Conservation (phyloP, 768 basidiomycete genomes). For the Auriscalpium orientale region DNA sequence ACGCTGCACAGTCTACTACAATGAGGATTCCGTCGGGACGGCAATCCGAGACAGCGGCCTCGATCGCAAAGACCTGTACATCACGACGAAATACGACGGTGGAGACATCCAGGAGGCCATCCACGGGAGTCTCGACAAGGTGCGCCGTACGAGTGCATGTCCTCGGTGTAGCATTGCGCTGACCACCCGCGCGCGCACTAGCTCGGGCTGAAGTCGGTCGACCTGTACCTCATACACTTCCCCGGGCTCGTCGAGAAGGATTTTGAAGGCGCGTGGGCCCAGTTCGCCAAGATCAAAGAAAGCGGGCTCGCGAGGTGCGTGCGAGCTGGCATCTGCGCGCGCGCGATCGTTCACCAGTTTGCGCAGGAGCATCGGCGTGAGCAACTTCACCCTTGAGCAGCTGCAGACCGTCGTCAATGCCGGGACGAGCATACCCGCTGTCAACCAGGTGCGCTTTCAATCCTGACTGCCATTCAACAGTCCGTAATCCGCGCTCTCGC, state of each 20-base stretch:
- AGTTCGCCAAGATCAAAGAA: constrained; percentile 47
- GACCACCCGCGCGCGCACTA: constrained; percentile 17
- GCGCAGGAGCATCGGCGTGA: constrained; percentile 63
- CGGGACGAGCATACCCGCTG: constrained; percentile 52
- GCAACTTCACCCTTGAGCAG: constrained; percentile 51
- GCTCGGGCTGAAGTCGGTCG: constrained; percentile 55
- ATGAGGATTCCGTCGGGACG: constrained; percentile 29
- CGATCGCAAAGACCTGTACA: constrained; percentile 26
- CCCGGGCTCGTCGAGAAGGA: constrained; percentile 29
- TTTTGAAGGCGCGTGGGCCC: constrained; percentile 40
- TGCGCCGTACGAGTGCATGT: constrained; percentile 16
- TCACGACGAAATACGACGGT: constrained; percentile 41
- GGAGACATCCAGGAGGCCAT: constrained; percentile 32
- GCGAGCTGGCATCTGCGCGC: not conserved
- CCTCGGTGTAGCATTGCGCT: not conserved
- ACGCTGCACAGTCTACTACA: constrained; percentile 24
- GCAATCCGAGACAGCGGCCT: constrained; percentile 31
- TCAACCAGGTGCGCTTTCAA: constrained; percentile 51
- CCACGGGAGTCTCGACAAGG: constrained; percentile 43
- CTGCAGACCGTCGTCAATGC: constrained; percentile 44
- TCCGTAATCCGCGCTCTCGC: not conserved
- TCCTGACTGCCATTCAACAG: not conserved
- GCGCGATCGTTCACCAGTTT: not conserved
- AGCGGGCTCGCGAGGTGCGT: constrained; percentile 30
- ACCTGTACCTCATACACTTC: constrained; percentile 64